Evolutionary conservation across 169 alveolate species (phyloP).

Genomic region (Plasmodium yoelii): DNA sequence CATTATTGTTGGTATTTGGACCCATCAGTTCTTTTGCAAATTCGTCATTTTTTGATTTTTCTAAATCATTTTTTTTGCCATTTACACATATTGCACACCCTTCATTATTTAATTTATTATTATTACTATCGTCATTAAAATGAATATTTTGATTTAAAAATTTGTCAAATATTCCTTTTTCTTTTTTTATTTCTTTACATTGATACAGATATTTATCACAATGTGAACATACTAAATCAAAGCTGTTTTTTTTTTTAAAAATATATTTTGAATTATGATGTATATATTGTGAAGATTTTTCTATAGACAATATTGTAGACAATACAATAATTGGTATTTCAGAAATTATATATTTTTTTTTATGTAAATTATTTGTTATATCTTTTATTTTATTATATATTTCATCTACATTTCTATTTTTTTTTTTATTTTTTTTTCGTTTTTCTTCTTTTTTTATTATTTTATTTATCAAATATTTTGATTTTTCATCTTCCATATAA

Average conservation of each 20-base stretch:
- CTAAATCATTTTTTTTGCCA: background rate
- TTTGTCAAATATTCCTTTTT: conserved; percentile 18
- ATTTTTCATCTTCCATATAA: conserved; percentile 66
- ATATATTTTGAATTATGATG: conserved; percentile 23
- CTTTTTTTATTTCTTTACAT: conserved; percentile 51
- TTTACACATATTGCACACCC: background rate
- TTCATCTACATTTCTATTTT: conserved; percentile 39
- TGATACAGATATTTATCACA: conserved; percentile 53
- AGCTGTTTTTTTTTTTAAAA: conserved; percentile 42
- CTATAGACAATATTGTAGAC: conserved; percentile 22
- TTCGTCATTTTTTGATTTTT: background rate
- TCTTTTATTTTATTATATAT: conserved; percentile 41
- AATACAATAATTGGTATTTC: conserved; percentile 29
- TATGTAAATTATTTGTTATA: conserved; percentile 21
- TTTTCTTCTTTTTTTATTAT: conserved; percentile 47
- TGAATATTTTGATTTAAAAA: background rate
- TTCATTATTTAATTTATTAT: background rate
- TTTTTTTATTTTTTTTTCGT: conserved; percentile 45
- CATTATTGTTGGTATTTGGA: background rate
- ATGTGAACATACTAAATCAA: conserved; percentile 49
- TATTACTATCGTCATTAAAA: background rate
- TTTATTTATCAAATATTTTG: conserved; percentile 30
- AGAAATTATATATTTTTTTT: conserved; percentile 29
- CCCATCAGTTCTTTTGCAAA: too few species aligned
- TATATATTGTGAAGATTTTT: conserved; percentile 26